phyloP scores from a whole-genome alignment of 1,284 basidiomycete species.

The Apiotrichum gamsii region DNA sequence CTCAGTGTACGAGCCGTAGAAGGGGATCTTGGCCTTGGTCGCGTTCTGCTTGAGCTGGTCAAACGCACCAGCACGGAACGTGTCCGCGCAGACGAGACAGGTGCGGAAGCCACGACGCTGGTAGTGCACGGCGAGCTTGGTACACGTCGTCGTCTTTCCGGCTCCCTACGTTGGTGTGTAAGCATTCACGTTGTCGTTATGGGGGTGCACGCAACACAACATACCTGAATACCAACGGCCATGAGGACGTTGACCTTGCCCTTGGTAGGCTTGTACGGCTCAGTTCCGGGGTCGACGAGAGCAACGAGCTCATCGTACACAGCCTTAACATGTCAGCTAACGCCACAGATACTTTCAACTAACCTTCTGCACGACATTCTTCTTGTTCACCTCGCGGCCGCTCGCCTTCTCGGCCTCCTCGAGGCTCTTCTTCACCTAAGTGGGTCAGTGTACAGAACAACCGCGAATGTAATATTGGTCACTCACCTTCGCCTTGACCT shows the following conservation, averaged over 20 bases:
- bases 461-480: accelerated
- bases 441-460: not conserved
- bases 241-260: slow-evolving; percentile 93
- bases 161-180: slow-evolving; percentile 63
- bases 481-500: slow-evolving; percentile 79
- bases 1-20: slow-evolving; percentile 98
- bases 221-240: slow-evolving; percentile 89
- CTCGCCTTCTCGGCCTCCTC: slow-evolving; percentile 65
- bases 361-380: slow-evolving; percentile 84
- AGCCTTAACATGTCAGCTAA: slow-evolving; percentile 54
- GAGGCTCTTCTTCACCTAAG: slow-evolving; percentile 46
- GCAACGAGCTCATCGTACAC: slow-evolving; percentile 95
- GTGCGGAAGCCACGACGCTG: slow-evolving; percentile 95
- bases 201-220: slow-evolving; percentile 29
- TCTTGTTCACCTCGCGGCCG: slow-evolving; percentile 73
- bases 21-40: slow-evolving; percentile 96
- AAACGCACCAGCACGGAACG: slow-evolving; percentile 98
- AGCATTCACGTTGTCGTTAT: not conserved
- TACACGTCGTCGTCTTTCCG: slow-evolving; percentile 97
- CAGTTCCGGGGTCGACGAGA: slow-evolving; percentile 88
- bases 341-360: slow-evolving; percentile 10
- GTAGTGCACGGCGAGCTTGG: slow-evolving; percentile 95
- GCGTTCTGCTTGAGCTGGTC: slow-evolving; percentile 89
- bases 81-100: slow-evolving; percentile 98
- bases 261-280: slow-evolving; percentile 94